Conservation (phyloP, 2,329 filamentous ascomycete species). For the Pezicula carpinea region DNA sequence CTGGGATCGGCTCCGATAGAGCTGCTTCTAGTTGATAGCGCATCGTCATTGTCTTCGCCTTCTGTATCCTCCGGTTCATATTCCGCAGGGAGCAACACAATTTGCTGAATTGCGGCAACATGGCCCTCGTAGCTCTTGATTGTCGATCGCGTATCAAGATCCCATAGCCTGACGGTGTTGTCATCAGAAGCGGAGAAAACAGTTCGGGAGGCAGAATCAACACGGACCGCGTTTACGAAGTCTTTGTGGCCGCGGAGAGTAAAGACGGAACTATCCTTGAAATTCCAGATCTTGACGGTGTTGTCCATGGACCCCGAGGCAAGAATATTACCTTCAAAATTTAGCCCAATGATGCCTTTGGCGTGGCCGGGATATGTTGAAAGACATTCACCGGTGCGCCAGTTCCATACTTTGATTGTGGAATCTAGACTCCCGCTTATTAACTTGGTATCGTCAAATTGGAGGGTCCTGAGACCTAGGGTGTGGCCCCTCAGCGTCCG, state of each 20-base stretch:
- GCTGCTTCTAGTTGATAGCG: slow-evolving; percentile 26
- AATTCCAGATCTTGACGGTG: slow-evolving; percentile 90
- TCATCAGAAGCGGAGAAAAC: slow-evolving; percentile 93
- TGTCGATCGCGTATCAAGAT: slow-evolving; percentile 77
- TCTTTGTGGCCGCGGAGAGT: slow-evolving; percentile 79
- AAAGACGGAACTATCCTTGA: slow-evolving; percentile 76
- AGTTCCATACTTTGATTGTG: slow-evolving; percentile 93
- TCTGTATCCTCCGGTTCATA: slow-evolving; percentile 81
- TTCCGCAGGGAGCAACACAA: slow-evolving; percentile 76
- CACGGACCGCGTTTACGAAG: slow-evolving; percentile 94
- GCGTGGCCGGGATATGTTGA: slow-evolving; percentile 76
- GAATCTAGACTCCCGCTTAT: slow-evolving; percentile 86
- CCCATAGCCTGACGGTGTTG: slow-evolving; percentile 86
- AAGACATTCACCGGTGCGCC: slow-evolving; percentile 83
- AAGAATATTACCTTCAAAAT: slow-evolving; percentile 80
- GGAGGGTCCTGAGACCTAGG: slow-evolving; percentile 78
- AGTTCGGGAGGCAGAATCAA: slow-evolving; percentile 77
- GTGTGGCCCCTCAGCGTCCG: slow-evolving; percentile 82
- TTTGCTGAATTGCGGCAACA: slow-evolving; percentile 91
- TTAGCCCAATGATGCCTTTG: slow-evolving; percentile 78
- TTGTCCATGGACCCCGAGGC: slow-evolving; percentile 87
- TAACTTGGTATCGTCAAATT: slow-evolving; percentile 88
- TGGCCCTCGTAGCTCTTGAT: slow-evolving; percentile 80
- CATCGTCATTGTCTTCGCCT: slow-evolving; percentile 51
- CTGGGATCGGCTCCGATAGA: slow-evolving; percentile 13